Evolutionary conservation across 805 yeast species (phyloP).

Genomic region (Lipomyces chichibuensis): DNA sequence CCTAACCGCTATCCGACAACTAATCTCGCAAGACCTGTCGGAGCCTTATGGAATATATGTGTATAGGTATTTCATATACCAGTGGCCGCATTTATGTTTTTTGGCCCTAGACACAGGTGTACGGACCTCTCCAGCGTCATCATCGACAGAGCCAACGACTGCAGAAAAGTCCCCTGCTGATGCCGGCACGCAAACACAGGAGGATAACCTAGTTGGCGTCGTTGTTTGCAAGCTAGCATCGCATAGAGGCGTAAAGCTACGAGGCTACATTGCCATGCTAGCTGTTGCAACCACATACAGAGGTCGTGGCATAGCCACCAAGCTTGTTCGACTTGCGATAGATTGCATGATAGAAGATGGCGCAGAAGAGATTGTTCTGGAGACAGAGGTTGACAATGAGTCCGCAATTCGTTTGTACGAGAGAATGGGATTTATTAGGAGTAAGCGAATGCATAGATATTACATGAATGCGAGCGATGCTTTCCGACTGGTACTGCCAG

Average conservation of each 20-base stretch:
- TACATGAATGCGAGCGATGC: conserved; percentile 94
- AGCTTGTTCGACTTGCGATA: conserved; percentile 64
- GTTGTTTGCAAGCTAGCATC: conserved; percentile 79
- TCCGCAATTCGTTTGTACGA: conserved; percentile 74
- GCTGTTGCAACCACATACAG: conserved; percentile 75
- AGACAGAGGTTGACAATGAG: conserved; percentile 81
- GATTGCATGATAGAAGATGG: conserved; percentile 62
- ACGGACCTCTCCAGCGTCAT: conserved; percentile 36
- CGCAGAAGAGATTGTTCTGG: conserved; percentile 83
- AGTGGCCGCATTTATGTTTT: conserved; percentile 86
- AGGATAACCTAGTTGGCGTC: conserved; percentile 56
- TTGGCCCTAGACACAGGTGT: conserved; percentile 46
- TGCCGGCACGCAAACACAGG: conserved; percentile 45
- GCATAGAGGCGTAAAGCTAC: conserved; percentile 68
- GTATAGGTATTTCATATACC: conserved; percentile 82
- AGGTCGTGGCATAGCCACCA: conserved; percentile 80
- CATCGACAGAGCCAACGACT: neutral
- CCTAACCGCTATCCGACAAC: conserved; percentile 44
- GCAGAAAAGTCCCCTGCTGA: conserved; percentile 34
- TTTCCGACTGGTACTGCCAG: conserved; percentile 78
- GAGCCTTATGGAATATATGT: conserved; percentile 96
- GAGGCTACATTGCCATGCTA: conserved; percentile 97
- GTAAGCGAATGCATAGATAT: conserved; percentile 79
- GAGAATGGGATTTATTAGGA: conserved; percentile 71
- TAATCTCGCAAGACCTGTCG: conserved; percentile 74